phyloP scores from a whole-genome alignment of 345 rosid genomes.

The Populus simonii region DNA sequence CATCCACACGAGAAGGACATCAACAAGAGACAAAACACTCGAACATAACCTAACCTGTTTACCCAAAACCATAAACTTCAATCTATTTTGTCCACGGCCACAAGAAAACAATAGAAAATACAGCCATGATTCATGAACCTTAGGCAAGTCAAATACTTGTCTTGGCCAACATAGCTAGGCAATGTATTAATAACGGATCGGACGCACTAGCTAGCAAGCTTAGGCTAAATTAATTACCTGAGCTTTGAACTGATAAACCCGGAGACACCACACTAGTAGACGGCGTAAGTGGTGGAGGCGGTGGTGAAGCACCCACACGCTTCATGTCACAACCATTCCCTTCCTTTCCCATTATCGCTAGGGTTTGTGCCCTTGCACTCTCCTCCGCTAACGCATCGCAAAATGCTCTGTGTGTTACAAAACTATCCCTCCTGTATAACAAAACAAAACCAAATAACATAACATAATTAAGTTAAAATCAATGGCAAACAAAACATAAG shows the following conservation, averaged over 20 bases:
- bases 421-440: slow-evolving; percentile 63
- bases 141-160: not conserved
- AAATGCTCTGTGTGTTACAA: slow-evolving; percentile 71
- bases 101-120: slow-evolving; percentile 3
- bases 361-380: slow-evolving; percentile 41
- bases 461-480: not conserved
- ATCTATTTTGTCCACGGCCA: not conserved
- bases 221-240: slow-evolving; percentile 37
- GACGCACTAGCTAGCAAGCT: not conserved
- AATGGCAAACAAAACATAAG: too few species aligned
- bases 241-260: slow-evolving; percentile 60
- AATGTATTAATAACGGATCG: not conserved
- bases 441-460: not conserved
- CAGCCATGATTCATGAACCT: not conserved
- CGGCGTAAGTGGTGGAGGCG: slow-evolving; percentile 65
- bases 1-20: slow-evolving; percentile 28
- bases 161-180: slow-evolving; percentile 6
- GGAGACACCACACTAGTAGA: slow-evolving; percentile 62
- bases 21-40: slow-evolving; percentile 29
- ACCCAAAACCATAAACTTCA: not conserved
- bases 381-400: slow-evolving; percentile 79
- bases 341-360: slow-evolving; percentile 7
- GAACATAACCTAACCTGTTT: not conserved
- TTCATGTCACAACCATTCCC: slow-evolving; percentile 4
- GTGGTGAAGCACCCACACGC: slow-evolving; percentile 37